These are phyloP conservation scores for Lecanicillium sp. DNA, from an alignment of 2,329 filamentous ascomycete genomes.

Conservation along the genomic window DNA sequence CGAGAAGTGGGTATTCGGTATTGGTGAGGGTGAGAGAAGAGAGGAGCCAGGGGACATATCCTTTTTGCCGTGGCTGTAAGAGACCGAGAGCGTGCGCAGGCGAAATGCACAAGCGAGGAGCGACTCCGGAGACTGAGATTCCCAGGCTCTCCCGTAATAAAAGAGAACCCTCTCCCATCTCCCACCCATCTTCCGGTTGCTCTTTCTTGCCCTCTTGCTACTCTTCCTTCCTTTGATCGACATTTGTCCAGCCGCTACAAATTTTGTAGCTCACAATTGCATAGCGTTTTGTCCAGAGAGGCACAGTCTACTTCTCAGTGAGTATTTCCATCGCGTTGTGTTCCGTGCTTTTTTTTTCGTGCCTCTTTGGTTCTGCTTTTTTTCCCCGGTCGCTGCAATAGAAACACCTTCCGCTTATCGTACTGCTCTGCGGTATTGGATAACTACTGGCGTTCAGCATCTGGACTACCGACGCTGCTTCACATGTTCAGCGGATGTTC, in stretches of 20 bases:
- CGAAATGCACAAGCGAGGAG: background rate
- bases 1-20: too few species aligned
- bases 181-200: conserved; percentile 6
- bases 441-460: too few species aligned
- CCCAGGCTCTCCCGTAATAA: conserved; percentile 10
- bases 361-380: background rate
- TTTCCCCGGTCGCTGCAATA: background rate
- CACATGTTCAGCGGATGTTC: too few species aligned
- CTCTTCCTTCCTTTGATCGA: conserved; percentile 3
- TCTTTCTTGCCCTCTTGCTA: conserved; percentile 4
- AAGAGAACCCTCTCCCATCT: conserved; percentile 9
- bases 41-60: background rate
- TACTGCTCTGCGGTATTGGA: background rate
- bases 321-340: conserved; percentile 1
- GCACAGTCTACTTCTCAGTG: background rate
- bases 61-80: background rate
- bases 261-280: conserved; percentile 7
- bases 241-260: background rate
- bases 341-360: background rate
- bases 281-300: conserved; percentile 6
- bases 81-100: background rate
- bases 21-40: background rate
- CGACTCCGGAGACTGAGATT: conserved; percentile 8
- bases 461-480: too few species aligned
- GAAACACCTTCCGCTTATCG: background rate